Base-by-base conservation (phyloP, 345 rosid genomes). In the Acer negundo region DNA sequence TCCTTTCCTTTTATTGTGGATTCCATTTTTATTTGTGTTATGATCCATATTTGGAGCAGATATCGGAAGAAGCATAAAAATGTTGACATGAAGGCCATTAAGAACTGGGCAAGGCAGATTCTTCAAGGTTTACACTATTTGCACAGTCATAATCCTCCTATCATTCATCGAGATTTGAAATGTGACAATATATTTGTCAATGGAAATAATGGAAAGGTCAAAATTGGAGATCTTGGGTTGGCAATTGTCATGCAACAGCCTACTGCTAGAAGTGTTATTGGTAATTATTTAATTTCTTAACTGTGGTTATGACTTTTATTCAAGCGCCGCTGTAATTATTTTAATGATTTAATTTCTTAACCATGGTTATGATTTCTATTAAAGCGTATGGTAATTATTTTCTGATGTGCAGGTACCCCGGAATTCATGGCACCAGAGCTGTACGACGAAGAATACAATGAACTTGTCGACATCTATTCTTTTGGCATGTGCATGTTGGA, bases 381-480 rank as follows among this genome's bases (percentile, higher is more conserved):
- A 12, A 35, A 65, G 6, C 2, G 13, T 35, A 17, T 61, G 67
- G 6, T 68, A 17, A 66, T n/a, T 24, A 72, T 40, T 55, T 2
- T 75, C n/a, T 31, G 20, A 78, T 75, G 2, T 71, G 40, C 87
- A 88, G 96, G 96, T 31, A 94, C 97, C 75, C 97, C 98, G 35
- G 98, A 91, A 70, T 94, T 90, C 90, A 94, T 94, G 98, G 96
- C 98, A 46, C 98, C 98, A 0, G 98, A 93, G 87, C 91, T 93
- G 22, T 93, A 93, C 69, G 96, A 93, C 47, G 98, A 91, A 84
- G 97, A 89, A 59, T 93, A 93, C 84, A 89, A 89, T 80, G 96
- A 93, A 70, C 96, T 91, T 15, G 93, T 91, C 1, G 97, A 93
- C 81, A 84, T 93, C 46, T 93, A 93, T 85, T 90, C 97, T 23